These are phyloP conservation scores for Pseudocercospora crystallina DNA, from an alignment of 2,329 filamentous ascomycete genomes.

Conservation along the genomic window DNA sequence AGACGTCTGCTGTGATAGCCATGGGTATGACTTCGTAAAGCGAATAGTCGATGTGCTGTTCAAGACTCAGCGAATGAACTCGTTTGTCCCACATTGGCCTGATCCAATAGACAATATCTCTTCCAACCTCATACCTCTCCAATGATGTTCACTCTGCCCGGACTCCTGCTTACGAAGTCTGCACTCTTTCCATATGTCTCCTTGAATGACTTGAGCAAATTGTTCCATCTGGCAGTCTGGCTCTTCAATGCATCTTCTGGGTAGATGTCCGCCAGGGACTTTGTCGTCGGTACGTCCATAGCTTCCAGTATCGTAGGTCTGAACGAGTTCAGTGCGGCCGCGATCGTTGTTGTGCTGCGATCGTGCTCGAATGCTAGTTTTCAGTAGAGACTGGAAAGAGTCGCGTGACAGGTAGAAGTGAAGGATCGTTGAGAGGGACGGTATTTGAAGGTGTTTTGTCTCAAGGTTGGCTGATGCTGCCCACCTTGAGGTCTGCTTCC, in stretches of 20 bases:
- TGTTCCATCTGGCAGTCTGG: slow-evolving; percentile 74
- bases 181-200: slow-evolving; percentile 67
- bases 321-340: no score
- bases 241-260: slow-evolving; percentile 66
- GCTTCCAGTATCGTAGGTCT: no score
- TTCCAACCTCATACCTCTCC: slow-evolving; percentile 61
- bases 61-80: slow-evolving; percentile 7
- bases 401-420: no score
- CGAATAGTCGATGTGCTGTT: slow-evolving; percentile 90
- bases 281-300: slow-evolving; percentile 66
- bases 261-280: slow-evolving; percentile 79
- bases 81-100: not conserved
- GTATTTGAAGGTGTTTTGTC: no score
- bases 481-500: no score
- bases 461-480: no score
- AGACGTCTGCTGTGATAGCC: slow-evolving; percentile 86
- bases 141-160: slow-evolving; percentile 95
- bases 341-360: no score
- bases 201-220: slow-evolving; percentile 69
- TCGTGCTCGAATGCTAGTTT: no score
- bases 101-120: not conserved
- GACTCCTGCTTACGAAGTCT: slow-evolving; percentile 83
- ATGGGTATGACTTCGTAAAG: slow-evolving; percentile 95
- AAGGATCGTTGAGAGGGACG: no score
- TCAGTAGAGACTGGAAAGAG: no score